phyloP scores from a whole-genome alignment of 371 early-diverging fungal genomes.

The Nematocida sp. region DNA sequence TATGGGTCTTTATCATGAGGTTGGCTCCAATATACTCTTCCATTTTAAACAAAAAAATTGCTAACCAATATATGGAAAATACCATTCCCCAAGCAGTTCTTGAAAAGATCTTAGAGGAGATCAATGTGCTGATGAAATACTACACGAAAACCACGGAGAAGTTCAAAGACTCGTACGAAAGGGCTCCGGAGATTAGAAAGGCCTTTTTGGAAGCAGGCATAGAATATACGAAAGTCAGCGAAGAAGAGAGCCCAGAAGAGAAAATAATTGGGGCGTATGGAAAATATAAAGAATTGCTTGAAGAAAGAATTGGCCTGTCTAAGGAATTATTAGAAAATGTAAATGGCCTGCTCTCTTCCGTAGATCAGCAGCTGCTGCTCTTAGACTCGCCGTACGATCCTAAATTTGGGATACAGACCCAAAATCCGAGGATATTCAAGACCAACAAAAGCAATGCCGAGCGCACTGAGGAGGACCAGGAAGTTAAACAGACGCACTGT shows the following conservation, averaged over 20 bases:
- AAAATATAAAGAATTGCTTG: conserved; percentile 33
- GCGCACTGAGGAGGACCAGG: neutral
- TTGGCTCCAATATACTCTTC: conserved; percentile 54
- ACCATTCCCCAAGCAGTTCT: conserved; percentile 14
- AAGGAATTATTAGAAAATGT: conserved; percentile 11
- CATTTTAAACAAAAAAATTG: conserved; percentile 43
- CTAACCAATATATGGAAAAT: conserved; percentile 34
- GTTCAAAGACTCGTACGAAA: conserved; percentile 17
- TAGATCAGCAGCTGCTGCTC: conserved; percentile 45
- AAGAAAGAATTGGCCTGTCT: conserved; percentile 20
- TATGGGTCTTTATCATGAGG: conserved; percentile 50
- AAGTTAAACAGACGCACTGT: conserved; percentile 56
- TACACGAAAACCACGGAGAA: conserved; percentile 30
- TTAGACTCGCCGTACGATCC: conserved; percentile 50
- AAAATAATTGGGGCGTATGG: neutral
- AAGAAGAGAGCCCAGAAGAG: conserved; percentile 30
- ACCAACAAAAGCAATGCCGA: conserved; percentile 34
- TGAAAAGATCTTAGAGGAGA: conserved; percentile 24
- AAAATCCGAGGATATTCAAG: conserved; percentile 51
- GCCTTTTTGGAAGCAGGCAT: conserved; percentile 33
- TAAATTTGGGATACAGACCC: conserved; percentile 54
- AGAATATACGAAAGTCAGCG: conserved; percentile 43
- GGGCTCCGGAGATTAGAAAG: neutral
- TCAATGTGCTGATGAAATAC: conserved; percentile 1
- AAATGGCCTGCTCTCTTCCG: conserved; percentile 12